phyloP scores from a whole-genome alignment of 2,329 filamentous ascomycete genomes.

The Didymella lethalis region DNA sequence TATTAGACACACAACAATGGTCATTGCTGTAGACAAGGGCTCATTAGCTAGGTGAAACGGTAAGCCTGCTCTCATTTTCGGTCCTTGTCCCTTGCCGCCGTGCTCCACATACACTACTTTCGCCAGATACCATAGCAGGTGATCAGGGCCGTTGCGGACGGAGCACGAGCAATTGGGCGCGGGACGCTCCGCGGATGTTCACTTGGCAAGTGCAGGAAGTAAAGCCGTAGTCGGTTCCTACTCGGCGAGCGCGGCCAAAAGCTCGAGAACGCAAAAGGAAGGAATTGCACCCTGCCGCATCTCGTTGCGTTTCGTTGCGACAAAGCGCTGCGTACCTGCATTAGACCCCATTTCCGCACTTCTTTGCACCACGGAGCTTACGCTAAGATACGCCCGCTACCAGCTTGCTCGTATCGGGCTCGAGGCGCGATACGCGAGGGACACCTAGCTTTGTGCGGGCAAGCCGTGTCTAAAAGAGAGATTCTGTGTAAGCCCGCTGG shows the following conservation, averaged over 20 bases:
- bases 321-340: constrained; percentile 10
- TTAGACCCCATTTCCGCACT: not conserved
- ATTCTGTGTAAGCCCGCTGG: not conserved
- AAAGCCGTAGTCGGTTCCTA: not conserved
- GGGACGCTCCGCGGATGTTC: constrained; percentile 5
- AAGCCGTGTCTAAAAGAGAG: not conserved
- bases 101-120: too few species aligned
- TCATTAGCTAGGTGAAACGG: too few species aligned
- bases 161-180: not conserved
- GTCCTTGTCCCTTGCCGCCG: too few species aligned
- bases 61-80: too few species aligned
- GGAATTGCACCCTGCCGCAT: not conserved
- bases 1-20: too few species aligned
- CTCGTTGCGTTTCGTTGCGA: not conserved
- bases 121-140: too few species aligned
- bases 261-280: not conserved
- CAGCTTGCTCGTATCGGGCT: not conserved
- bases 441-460: not conserved
- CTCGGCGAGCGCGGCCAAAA: not conserved
- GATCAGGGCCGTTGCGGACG: not conserved
- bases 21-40: too few species aligned
- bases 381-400: not conserved
- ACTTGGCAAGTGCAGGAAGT: not conserved
- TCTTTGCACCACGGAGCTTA: not conserved
- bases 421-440: not conserved